Evolutionary conservation across 2,329 filamentous ascomycete genomes (phyloP), one percentile per base, ranked within the genome.

Genomic region (Phyllosticta citriasiana): DNA sequence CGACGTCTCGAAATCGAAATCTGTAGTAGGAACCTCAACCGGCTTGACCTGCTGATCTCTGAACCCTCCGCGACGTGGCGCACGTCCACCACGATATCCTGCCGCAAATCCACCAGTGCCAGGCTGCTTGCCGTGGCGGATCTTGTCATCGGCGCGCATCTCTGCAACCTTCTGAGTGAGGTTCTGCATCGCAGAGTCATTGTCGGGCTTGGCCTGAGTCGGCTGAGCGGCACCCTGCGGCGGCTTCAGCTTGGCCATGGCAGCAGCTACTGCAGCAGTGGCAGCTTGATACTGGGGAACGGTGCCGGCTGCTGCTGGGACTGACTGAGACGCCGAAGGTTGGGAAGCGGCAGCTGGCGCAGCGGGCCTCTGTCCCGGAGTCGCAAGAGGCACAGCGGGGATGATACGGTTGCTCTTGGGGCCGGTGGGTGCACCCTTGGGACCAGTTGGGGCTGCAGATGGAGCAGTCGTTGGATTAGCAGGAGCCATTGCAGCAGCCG

Each of bases 1-100:
- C 27, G 89, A 82, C 16, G 83, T 84, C 67, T 88, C 88, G 70
- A 99, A 99, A 70, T 99, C 93, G 68, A 92, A 99, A 71, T 97
- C 94, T 1, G 89, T 86, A 55, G 88, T 84, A 0, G 94, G 94
- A 2, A 99, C 89, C 59, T 96, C 92, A 33, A 97, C 85, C 67
- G 81, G 78, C 56, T 80, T 77, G 62, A 77, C 72, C 52, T 64
- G 77, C 63, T 76, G 70, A 52, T 73, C 75, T 33, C 79, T 78
- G 60, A 79, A 73, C 35, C 77, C 77, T 60, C 76, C 74, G 54
- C 81, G 79, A 57, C 82, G 76, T 53, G 77, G 68, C 10, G 77
- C 79, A 51, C 80, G 75, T 47, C 76, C 77, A 50, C 74, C 72
- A 53, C 74, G 73, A 55, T 70, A 67, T 55, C 72, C 71, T 57